phyloP scores from a whole-genome alignment of 2,329 filamentous ascomycete species.

The Pseudocercospora macadamiae region DNA sequence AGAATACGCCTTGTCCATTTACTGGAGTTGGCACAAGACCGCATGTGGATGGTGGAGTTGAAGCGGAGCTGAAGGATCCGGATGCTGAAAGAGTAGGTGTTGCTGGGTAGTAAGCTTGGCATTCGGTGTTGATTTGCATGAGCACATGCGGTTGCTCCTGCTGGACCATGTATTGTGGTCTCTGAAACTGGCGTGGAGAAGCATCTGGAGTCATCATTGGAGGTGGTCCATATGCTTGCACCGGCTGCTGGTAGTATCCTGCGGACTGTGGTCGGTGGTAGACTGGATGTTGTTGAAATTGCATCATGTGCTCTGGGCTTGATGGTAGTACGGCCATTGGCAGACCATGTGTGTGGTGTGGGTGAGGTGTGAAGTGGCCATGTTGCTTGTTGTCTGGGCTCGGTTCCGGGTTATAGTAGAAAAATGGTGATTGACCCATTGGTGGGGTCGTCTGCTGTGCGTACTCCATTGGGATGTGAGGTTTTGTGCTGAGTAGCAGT shows the following conservation, averaged over 20 bases:
- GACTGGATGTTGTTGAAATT: conserved; percentile 60
- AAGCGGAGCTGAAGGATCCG: conserved; percentile 80
- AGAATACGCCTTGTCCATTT: conserved; percentile 62
- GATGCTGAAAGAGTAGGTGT: conserved; percentile 86
- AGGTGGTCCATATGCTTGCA: conserved; percentile 60
- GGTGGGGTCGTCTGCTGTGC: conserved; percentile 51
- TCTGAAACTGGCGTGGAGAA: conserved; percentile 74
- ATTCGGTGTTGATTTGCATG: conserved; percentile 69
- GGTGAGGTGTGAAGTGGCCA: conserved; percentile 66
- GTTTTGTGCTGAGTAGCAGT: conserved; percentile 26
- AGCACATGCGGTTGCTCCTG: conserved; percentile 45
- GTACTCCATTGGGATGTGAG: conserved; percentile 38
- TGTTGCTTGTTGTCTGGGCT: conserved; percentile 73
- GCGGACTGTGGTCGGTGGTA: conserved; percentile 40
- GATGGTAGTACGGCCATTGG: conserved; percentile 49
- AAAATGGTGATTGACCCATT: conserved; percentile 74
- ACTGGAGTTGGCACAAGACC: conserved; percentile 81
- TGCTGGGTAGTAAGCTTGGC: conserved; percentile 74
- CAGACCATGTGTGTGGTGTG: conserved; percentile 53
- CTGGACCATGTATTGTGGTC: conserved; percentile 71
- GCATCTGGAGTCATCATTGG: conserved; percentile 73
- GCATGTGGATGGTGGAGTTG: conserved; percentile 77
- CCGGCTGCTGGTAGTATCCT: conserved; percentile 43
- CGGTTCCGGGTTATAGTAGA: conserved; percentile 82
- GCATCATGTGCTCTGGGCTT: conserved; percentile 50